A percentile compares a stretch with the other conserved stretches of the same genome.
phyloP scores from a whole-genome alignment of 2,329 filamentous ascomycete species.

The Cryphonectria parasitica region DNA sequence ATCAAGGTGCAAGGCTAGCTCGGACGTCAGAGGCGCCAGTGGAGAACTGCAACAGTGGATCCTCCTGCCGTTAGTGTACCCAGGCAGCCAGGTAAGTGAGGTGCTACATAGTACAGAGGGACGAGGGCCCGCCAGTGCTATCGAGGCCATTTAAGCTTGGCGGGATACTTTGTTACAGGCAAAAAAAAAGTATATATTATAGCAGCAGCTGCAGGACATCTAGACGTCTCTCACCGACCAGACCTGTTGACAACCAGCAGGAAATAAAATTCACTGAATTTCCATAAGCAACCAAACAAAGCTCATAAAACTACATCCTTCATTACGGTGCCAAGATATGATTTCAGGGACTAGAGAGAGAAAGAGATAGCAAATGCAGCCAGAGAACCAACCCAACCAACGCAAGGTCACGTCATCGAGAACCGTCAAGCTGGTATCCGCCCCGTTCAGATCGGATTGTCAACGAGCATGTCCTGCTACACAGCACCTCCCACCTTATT shows the following conservation, averaged over 20 bases:
- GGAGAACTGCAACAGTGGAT: constrained; percentile 4
- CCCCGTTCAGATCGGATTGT: neutral
- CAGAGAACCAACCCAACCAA: neutral
- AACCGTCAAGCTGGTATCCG: neutral
- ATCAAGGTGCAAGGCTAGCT: constrained; percentile 25
- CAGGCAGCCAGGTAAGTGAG: neutral
- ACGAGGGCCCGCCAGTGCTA: neutral
- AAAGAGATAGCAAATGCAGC: neutral
- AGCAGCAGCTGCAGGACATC: too few species aligned
- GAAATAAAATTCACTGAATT: too few species aligned
- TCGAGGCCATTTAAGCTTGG: neutral
- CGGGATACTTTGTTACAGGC: neutral
- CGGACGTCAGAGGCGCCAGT: constrained; percentile 28
- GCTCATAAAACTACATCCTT: neutral
- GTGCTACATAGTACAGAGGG: neutral
- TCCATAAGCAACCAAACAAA: neutral
- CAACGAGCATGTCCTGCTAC: neutral
- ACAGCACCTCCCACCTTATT: neutral
- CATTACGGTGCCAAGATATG: neutral
- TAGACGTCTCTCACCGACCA: neutral
- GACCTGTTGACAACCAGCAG: neutral
- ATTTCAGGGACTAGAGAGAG: neutral
- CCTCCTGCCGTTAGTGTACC: neutral
- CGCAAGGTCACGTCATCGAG: constrained; percentile 12
- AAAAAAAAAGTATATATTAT: neutral